Evolutionary conservation across 2,329 filamentous ascomycete species (phyloP).

Genomic region (Pseudomassariella vexata): DNA sequence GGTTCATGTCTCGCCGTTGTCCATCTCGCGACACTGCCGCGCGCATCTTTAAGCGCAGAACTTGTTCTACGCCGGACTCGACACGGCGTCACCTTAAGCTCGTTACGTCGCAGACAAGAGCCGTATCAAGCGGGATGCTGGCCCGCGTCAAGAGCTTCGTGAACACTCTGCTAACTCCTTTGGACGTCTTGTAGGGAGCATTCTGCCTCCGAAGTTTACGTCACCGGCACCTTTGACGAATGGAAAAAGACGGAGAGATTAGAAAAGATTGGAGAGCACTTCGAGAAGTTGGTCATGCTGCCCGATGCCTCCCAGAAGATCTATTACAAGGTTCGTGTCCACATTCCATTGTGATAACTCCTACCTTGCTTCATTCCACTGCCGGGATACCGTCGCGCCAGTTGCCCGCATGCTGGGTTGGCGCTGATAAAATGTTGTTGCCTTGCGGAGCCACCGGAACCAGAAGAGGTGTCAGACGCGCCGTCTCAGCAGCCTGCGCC

Average conservation of each 20-base stretch:
- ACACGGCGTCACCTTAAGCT: neutral
- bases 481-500: too few species aligned
- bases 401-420: too few species aligned
- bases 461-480: too few species aligned
- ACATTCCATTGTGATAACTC: slow-evolving; percentile 7
- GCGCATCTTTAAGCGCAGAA: neutral
- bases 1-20: neutral
- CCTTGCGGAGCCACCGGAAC: too few species aligned
- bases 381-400: too few species aligned
- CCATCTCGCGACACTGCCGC: too few species aligned
- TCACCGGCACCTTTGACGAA: slow-evolving; percentile 92
- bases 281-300: slow-evolving; percentile 76
- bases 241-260: slow-evolving; percentile 86
- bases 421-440: too few species aligned
- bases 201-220: slow-evolving; percentile 79
- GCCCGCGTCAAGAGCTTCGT: neutral
- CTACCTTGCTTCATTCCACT: too few species aligned
- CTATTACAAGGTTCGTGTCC: slow-evolving; percentile 78
- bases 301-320: slow-evolving; percentile 65
- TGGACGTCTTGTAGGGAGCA: slow-evolving; percentile 60
- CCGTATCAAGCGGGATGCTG: neutral
- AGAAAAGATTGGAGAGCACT: slow-evolving; percentile 65
- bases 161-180: slow-evolving; percentile 4
- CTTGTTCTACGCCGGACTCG: neutral
- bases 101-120: neutral